phyloP scores from a whole-genome alignment of 2,329 filamentous ascomycete species.

The Coniochaeta ligniaria region DNA sequence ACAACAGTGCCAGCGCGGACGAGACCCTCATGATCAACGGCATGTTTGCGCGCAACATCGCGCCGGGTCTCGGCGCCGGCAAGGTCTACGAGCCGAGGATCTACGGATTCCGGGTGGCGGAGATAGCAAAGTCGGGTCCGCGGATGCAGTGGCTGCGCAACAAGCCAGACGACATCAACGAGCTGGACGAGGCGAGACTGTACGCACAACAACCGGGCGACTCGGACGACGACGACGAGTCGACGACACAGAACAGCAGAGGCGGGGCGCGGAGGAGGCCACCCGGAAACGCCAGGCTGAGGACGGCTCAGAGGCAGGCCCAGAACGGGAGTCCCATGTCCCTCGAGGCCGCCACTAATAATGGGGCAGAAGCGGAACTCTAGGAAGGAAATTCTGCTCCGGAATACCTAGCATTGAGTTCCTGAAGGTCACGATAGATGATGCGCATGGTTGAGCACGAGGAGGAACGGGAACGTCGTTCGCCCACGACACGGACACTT shows the following conservation, averaged over 20 bases:
- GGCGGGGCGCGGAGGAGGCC: constrained; percentile 34
- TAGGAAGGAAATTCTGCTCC: constrained; percentile 11
- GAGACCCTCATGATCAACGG: constrained; percentile 66
- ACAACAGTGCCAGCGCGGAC: constrained; percentile 23
- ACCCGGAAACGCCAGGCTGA: constrained; percentile 31
- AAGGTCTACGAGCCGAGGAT: constrained; percentile 93
- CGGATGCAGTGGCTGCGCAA: constrained; percentile 95
- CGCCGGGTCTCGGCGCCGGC: constrained; percentile 72
- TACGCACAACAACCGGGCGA: constrained; percentile 47
- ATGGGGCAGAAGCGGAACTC: constrained; percentile 51
- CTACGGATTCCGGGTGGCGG: constrained; percentile 92
- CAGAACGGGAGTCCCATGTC: constrained; percentile 52
- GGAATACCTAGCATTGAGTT: neutral
- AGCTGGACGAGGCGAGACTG: constrained; percentile 71
- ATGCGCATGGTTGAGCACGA: neutral
- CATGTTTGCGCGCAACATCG: constrained; percentile 78
- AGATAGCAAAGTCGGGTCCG: constrained; percentile 81
- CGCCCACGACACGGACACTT: neutral
- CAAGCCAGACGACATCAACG: constrained; percentile 70
- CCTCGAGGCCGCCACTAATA: constrained; percentile 45
- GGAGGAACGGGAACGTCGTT: neutral
- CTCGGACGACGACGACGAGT: constrained; percentile 49
- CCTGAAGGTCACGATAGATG: neutral
- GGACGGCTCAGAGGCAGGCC: constrained; percentile 27
- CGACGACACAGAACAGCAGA: constrained; percentile 34